Percentiles rank a stretch among this genome's conserved stretches.
These are phyloP conservation scores for Xanthoconium purpureum DNA, from an alignment of 768 basidiomycete species.

Conservation along the genomic window DNA sequence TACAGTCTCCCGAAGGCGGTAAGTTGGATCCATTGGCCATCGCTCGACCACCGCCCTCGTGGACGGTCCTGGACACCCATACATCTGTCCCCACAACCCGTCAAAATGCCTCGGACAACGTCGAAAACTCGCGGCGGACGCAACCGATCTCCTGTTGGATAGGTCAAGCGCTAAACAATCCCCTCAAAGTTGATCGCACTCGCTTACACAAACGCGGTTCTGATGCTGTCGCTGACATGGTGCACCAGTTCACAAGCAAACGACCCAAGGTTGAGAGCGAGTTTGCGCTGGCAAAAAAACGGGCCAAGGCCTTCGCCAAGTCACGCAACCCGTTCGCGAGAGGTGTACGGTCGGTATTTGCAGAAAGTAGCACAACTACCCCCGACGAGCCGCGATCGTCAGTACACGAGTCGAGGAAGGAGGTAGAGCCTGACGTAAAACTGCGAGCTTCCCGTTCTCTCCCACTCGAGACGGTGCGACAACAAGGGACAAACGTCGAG, in stretches of 20 bases:
- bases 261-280: constrained; percentile 21
- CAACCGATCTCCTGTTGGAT: not conserved
- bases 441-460: constrained; percentile 10
- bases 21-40: constrained; percentile 26
- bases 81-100: not conserved
- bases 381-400: not conserved
- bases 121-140: not conserved
- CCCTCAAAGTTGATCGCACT: constrained; percentile 20
- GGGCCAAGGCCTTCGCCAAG: not conserved
- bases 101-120: not conserved
- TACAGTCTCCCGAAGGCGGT: constrained; percentile 11
- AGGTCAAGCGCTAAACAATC: constrained; percentile 4
- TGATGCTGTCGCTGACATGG: constrained; percentile 18
- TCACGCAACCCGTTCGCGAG: constrained; percentile 25
- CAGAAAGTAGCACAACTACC: not conserved
- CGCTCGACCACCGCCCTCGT: constrained; percentile 26
- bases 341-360: constrained; percentile 18
- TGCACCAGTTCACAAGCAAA: constrained; percentile 21
- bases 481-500: not conserved
- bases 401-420: not conserved
- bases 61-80: constrained; percentile 14
- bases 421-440: not conserved
- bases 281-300: constrained; percentile 16
- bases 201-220: constrained; percentile 27
- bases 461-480: not conserved